These are phyloP conservation scores for Lumnitzera racemosa DNA, from an alignment of 345 rosid species.

Conservation along the genomic window DNA sequence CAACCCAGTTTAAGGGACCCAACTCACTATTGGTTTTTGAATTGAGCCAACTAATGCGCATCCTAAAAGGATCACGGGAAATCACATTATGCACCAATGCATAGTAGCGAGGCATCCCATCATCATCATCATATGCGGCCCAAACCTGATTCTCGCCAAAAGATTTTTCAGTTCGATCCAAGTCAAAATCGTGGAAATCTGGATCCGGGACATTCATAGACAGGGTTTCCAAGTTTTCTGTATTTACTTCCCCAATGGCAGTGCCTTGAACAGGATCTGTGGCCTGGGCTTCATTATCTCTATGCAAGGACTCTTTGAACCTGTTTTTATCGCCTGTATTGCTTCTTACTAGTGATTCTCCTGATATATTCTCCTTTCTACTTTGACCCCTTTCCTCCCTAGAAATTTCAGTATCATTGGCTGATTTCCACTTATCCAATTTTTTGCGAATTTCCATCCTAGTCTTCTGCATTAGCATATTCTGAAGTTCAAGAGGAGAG, in stretches of 20 bases:
- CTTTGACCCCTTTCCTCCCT: constrained; percentile 9
- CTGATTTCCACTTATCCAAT: constrained; percentile 12
- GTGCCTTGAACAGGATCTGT: background rate
- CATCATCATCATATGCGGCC: constrained; percentile 41
- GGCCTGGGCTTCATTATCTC: background rate
- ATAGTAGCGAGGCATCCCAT: constrained; percentile 51
- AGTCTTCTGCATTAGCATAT: constrained; percentile 39
- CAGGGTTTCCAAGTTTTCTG: constrained; percentile 12
- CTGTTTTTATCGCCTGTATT: background rate
- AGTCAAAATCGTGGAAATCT: constrained; percentile 41
- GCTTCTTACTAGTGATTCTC: background rate
- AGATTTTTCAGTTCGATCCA: constrained; percentile 27
- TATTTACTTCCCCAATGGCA: background rate
- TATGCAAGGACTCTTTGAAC: constrained; percentile 2
- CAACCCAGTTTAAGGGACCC: constrained; percentile 34
- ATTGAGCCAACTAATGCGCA: constrained; percentile 37
- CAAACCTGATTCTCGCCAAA: constrained; percentile 35
- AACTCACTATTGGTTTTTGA: constrained; percentile 29
- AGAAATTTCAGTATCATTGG: constrained; percentile 1
- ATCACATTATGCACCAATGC: constrained; percentile 33
- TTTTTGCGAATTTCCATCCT: constrained; percentile 24
- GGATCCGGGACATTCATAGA: constrained; percentile 40
- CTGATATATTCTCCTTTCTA: background rate
- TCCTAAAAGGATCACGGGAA: constrained; percentile 32
- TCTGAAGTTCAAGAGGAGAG: constrained; percentile 26